These are phyloP conservation scores for Cyberlindnera meyerae DNA, from an alignment of 805 yeast genomes.

Conservation along the genomic window DNA sequence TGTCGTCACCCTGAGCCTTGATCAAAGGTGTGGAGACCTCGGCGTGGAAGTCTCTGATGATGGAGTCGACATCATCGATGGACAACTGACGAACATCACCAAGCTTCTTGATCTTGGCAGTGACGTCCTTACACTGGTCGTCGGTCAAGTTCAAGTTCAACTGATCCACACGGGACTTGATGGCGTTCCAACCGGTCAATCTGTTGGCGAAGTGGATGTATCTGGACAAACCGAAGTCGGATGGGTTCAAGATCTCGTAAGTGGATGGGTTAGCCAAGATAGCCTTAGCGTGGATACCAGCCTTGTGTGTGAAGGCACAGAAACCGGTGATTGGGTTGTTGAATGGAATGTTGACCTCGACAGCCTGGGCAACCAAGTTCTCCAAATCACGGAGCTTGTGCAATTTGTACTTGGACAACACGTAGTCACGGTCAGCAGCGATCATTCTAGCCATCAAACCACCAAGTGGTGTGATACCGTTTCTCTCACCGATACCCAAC, in stretches of 20 bases:
- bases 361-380: conserved; percentile 94
- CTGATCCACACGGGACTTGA: conserved; percentile 96
- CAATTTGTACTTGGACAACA: conserved; percentile 86
- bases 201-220: conserved; percentile 98
- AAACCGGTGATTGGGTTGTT: conserved; percentile 98
- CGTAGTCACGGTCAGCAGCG: conserved; percentile 96
- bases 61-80: conserved; percentile 96
- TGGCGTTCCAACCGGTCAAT: conserved; percentile 98
- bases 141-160: conserved; percentile 85
- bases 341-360: conserved; percentile 94
- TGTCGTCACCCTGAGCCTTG: conserved; percentile 21
- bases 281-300: conserved; percentile 99
- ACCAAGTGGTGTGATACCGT: conserved; percentile 96
- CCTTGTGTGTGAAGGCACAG: conserved; percentile 99
- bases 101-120: conserved; percentile 84
- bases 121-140: conserved; percentile 92
- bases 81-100: conserved; percentile 94
- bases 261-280: conserved; percentile 97
- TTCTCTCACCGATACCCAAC: conserved; percentile 97
- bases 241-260: conserved; percentile 93
- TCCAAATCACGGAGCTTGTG: conserved; percentile 95
- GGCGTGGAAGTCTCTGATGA: conserved; percentile 89
- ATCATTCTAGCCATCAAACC: conserved; percentile 99
- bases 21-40: conserved; percentile 55
- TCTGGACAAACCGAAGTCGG: conserved; percentile 92